phyloP scores from a whole-genome alignment of 169 alveolate species.

The Eimeria necatrix region DNA sequence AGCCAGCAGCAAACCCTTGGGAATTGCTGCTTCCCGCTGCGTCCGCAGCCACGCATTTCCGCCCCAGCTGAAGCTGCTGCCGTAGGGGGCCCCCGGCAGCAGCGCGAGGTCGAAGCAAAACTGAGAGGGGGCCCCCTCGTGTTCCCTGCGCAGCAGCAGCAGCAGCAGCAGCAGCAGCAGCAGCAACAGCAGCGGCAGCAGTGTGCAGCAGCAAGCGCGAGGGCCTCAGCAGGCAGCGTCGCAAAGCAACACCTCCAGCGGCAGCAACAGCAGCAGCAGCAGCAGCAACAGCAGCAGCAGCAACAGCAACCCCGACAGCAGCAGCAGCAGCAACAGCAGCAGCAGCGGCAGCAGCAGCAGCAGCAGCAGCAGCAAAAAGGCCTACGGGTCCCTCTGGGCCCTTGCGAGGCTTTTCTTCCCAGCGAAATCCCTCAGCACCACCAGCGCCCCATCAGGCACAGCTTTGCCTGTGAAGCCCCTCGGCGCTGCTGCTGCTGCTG shows the following conservation, averaged over 20 bases:
- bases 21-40: neutral
- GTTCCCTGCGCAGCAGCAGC: neutral
- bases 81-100: neutral
- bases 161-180: neutral
- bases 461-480: neutral
- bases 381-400: neutral
- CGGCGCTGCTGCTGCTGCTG: constrained; percentile 45
- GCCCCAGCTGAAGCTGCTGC: neutral
- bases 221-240: neutral
- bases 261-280: neutral
- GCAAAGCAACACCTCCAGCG: neutral
- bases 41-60: neutral
- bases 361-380: constrained; percentile 28
- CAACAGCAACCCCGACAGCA: no score
- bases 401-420: constrained; percentile 13
- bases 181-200: neutral
- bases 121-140: constrained; percentile 14
- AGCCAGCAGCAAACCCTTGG: neutral
- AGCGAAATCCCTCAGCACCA: constrained; percentile 8
- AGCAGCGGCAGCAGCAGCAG: neutral
- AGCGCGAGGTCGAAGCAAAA: neutral
- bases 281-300: neutral
- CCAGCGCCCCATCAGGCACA: neutral
- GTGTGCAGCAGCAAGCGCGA: neutral
- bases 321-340: neutral